Evolutionary conservation across 139 green algal genomes (phyloP).

Genomic region (Micractinium conductrix): DNA sequence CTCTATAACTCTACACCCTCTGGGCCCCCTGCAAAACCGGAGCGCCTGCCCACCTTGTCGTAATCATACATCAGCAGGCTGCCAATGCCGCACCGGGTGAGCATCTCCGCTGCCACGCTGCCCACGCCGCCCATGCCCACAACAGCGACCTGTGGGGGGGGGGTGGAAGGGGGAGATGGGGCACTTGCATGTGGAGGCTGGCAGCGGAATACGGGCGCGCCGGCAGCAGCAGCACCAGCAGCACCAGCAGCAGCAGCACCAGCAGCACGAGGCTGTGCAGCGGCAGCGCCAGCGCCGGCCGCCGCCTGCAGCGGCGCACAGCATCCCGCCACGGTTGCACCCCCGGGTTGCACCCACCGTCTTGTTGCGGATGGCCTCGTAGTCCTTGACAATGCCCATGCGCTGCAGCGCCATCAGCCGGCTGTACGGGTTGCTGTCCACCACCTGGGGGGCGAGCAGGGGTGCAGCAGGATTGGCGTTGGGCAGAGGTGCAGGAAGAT

Average conservation of each 20-base stretch:
- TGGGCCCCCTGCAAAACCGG: too few species aligned
- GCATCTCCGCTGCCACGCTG: constrained; percentile 96
- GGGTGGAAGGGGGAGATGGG: too few species aligned
- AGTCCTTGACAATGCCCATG: constrained; percentile 97
- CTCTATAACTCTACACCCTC: too few species aligned
- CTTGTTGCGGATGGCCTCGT: constrained; percentile 63
- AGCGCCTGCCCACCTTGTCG: constrained; percentile 64
- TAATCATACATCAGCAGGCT: constrained; percentile 92
- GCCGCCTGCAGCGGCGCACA: background rate
- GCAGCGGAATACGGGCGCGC: too few species aligned
- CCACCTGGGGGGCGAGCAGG: too few species aligned
- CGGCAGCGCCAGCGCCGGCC: background rate
- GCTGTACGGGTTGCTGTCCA: constrained; percentile 91
- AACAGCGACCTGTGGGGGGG: constrained; percentile 62
- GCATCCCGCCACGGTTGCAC: background rate
- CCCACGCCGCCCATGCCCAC: constrained; percentile 95
- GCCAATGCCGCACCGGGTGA: constrained; percentile 94
- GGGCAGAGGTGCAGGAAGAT: too few species aligned
- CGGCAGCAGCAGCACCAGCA: too few species aligned
- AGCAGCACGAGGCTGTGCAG: background rate
- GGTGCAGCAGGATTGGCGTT: too few species aligned
- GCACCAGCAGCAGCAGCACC: background rate
- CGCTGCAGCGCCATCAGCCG: constrained; percentile 94
- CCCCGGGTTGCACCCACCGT: background rate
- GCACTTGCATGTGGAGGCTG: too few species aligned